phyloP scores from a whole-genome alignment of 2,329 filamentous ascomycete genomes.

The Fusarium avenaceum region DNA sequence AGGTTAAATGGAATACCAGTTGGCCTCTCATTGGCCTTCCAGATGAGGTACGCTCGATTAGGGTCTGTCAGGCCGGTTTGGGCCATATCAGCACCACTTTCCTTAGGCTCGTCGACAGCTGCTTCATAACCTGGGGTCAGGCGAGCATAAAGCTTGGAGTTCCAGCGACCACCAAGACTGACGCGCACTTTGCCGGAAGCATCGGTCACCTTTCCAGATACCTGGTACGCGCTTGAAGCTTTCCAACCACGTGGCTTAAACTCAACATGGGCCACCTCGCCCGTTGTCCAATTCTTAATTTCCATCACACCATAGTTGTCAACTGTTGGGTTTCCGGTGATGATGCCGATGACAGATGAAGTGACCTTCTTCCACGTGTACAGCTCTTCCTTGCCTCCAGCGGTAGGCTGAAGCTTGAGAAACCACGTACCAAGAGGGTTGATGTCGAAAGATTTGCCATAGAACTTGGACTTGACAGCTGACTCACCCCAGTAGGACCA shows the following conservation, averaged over 20 bases:
- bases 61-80: conserved; percentile 72
- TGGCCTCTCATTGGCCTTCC: conserved; percentile 88
- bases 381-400: conserved; percentile 83
- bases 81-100: conserved; percentile 54
- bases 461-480: conserved; percentile 95
- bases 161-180: conserved; percentile 95
- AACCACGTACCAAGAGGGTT: conserved; percentile 98
- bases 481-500: conserved; percentile 99
- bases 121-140: conserved; percentile 92
- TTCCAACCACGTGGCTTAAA: conserved; percentile 98
- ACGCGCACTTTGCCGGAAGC: conserved; percentile 83
- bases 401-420: conserved; percentile 81
- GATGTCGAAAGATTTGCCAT: conserved; percentile 97
- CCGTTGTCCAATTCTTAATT: conserved; percentile 96
- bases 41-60: conserved; percentile 87
- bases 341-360: conserved; percentile 97
- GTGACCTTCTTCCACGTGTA: conserved; percentile 99
- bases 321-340: conserved; percentile 95
- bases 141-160: conserved; percentile 95
- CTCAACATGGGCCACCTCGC: conserved; percentile 88
- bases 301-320: conserved; percentile 99
- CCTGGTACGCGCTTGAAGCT: conserved; percentile 89
- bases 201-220: conserved; percentile 88
- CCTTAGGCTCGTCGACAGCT: conserved; percentile 70
- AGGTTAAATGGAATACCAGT: conserved; percentile 94